These are phyloP conservation scores for Ustilago trichophora DNA, from an alignment of 1,284 basidiomycete species.

Conservation along the genomic window DNA sequence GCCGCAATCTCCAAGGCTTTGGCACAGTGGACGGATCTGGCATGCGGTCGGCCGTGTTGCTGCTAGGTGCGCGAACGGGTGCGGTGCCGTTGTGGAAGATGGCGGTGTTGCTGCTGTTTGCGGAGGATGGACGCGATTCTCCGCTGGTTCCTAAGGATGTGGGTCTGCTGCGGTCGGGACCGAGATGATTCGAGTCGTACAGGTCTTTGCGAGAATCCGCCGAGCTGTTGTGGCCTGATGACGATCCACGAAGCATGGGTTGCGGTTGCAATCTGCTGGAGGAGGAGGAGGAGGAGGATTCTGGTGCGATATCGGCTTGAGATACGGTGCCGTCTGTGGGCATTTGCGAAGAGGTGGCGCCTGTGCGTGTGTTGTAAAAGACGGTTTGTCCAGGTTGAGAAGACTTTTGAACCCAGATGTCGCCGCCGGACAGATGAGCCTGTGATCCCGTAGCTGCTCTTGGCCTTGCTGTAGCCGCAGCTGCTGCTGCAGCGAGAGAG, in stretches of 20 bases:
- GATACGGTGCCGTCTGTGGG: constrained; percentile 70
- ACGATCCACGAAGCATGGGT: constrained; percentile 17
- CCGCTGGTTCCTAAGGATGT: constrained; percentile 14
- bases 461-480: too few species aligned
- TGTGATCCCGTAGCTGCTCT: constrained; percentile 45
- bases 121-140: constrained; percentile 30
- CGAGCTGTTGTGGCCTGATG: constrained; percentile 25
- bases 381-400: constrained; percentile 76
- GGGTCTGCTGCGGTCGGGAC: constrained; percentile 63
- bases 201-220: constrained; percentile 23
- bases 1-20: constrained; percentile 43
- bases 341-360: constrained; percentile 83
- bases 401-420: constrained; percentile 68
- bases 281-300: too few species aligned
- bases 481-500: constrained; percentile 16
- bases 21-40: constrained; percentile 40
- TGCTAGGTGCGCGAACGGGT: constrained; percentile 24
- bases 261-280: constrained; percentile 13
- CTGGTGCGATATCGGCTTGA: neutral
- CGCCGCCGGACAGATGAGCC: constrained; percentile 39
- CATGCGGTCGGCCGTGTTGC: constrained; percentile 38
- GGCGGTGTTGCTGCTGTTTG: constrained; percentile 37
- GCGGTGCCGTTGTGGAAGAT: constrained; percentile 33
- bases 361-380: constrained; percentile 91
- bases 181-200: constrained; percentile 77